Percentiles rank a stretch among this genome's conserved stretches.
Evolutionary conservation across 176 grass and related monocot species (phyloP).

Genomic region (Puya raimondii): DNA sequence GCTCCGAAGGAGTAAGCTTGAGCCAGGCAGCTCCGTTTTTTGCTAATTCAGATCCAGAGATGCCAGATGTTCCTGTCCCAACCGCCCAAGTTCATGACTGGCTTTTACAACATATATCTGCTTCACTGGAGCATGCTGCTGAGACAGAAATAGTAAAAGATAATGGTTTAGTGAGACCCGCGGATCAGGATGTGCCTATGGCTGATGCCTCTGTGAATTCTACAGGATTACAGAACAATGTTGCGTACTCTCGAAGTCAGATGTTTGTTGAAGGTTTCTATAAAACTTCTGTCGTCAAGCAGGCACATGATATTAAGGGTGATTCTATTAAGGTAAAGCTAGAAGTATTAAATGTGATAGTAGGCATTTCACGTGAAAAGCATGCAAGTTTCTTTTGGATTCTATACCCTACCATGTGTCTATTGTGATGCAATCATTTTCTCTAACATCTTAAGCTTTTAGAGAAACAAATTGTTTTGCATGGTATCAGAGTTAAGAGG

Average conservation of each 20-base stretch:
- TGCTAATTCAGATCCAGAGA: constrained; percentile 30
- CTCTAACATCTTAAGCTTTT: no score
- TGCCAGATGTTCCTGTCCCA: constrained; percentile 19
- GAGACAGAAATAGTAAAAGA: constrained; percentile 20
- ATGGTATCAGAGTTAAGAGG: no score
- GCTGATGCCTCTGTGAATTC: constrained; percentile 17
- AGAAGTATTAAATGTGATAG: not conserved
- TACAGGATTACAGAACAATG: not conserved
- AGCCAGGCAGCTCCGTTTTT: constrained; percentile 23
- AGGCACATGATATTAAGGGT: constrained; percentile 21
- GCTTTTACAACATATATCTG: constrained; percentile 20
- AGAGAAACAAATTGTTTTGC: no score
- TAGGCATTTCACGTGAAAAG: not conserved
- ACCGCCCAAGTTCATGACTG: constrained; percentile 20
- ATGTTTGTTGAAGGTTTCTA: constrained; percentile 18
- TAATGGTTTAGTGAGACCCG: constrained; percentile 5
- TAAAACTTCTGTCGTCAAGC: constrained; percentile 27
- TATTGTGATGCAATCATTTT: no score
- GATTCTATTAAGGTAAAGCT: constrained; percentile 18
- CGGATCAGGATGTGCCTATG: constrained; percentile 21
- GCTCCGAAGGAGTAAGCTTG: constrained; percentile 15
- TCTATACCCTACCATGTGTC: no score
- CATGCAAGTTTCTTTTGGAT: no score
- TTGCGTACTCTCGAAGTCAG: not conserved
- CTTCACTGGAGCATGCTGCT: constrained; percentile 15